Percentiles rank a stretch among this genome's conserved stretches.
Evolutionary conservation across 306 rosid genomes (phyloP).

Genomic region (Prunus campanulata): DNA sequence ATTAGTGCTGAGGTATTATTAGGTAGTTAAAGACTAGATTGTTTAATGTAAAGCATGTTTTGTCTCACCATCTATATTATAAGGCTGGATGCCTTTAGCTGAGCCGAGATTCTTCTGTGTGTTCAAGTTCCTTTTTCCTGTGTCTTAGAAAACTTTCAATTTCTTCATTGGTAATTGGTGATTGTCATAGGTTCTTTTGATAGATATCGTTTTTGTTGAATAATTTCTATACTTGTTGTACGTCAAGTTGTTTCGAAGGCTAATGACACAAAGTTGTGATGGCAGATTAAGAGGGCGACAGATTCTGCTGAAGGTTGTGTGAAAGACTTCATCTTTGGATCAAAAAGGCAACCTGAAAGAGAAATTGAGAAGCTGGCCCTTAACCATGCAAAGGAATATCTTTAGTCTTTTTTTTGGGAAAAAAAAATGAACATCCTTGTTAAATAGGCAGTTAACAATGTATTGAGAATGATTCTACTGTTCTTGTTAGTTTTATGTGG

Average conservation of each 20-base stretch:
- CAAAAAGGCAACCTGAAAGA: constrained; percentile 45
- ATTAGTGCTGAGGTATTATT: too few relatives aligned
- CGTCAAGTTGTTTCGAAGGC: background rate
- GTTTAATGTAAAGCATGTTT: too few relatives aligned
- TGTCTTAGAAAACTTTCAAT: background rate
- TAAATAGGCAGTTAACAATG: constrained; percentile 20
- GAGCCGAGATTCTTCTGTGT: too few relatives aligned
- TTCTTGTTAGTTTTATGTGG: background rate
- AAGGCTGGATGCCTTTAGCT: too few relatives aligned
- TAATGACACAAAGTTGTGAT: constrained; percentile 30
- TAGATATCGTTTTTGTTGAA: background rate
- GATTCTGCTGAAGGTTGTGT: constrained; percentile 51
- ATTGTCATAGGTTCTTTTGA: background rate
- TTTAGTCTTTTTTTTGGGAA: too few relatives aligned
- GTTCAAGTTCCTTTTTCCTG: background rate
- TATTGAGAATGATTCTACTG: constrained; percentile 8
- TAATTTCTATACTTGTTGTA: background rate
- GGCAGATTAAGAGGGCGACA: constrained; percentile 69
- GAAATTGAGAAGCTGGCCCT: constrained; percentile 32
- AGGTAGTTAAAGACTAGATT: too few relatives aligned
- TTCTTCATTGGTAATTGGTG: background rate
- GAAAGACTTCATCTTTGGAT: constrained; percentile 64
- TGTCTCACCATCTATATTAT: too few relatives aligned
- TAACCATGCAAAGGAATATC: constrained; percentile 37
- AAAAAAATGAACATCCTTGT: constrained; percentile 19